Percentiles rank a stretch among this genome's conserved stretches.
These are phyloP conservation scores for Fusarium torulosum DNA, from an alignment of 2,329 filamentous ascomycete genomes.

Conservation along the genomic window DNA sequence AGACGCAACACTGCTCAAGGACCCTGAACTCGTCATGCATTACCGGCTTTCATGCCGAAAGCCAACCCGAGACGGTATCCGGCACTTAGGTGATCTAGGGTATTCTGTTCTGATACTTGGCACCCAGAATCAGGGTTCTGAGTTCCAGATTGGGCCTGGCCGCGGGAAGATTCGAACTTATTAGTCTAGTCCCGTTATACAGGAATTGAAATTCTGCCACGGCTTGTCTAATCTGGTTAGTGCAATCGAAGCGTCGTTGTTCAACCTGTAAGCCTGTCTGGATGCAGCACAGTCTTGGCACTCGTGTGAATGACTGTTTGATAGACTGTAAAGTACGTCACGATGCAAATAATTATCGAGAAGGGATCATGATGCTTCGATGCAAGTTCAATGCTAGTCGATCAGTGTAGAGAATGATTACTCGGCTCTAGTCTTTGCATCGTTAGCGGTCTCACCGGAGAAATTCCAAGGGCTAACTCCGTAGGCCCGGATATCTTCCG, in stretches of 20 bases:
- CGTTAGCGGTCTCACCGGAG: not conserved
- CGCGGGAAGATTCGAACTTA: slow-evolving; percentile 35
- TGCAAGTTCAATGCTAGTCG: slow-evolving; percentile 10
- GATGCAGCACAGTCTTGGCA: not conserved
- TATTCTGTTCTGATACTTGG: not conserved
- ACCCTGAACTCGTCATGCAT: slow-evolving; percentile 8
- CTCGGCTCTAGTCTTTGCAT: too few relatives aligned
- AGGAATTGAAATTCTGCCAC: slow-evolving; percentile 21
- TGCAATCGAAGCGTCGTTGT: not conserved
- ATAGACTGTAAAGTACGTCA: slow-evolving; percentile 14
- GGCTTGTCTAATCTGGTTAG: slow-evolving; percentile 11
- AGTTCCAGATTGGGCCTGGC: slow-evolving; percentile 33
- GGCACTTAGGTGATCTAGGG: slow-evolving; percentile 17
- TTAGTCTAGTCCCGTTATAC: slow-evolving; percentile 23
- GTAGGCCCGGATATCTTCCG: slow-evolving; percentile 18
- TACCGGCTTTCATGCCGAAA: not conserved
- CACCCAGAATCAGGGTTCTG: slow-evolving; percentile 15
- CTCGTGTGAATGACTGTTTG: slow-evolving; percentile 8
- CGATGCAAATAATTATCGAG: slow-evolving; percentile 12
- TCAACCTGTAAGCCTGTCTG: not conserved
- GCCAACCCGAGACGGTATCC: slow-evolving; percentile 1
- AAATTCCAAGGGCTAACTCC: not conserved
- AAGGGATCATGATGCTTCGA: slow-evolving; percentile 17
- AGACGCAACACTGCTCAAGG: not conserved
- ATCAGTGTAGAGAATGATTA: not conserved